Percentiles rank a stretch among this genome's conserved stretches.
Evolutionary conservation across 2,329 filamentous ascomycete genomes (phyloP).

Genomic region (Ceratocystis destructans): DNA sequence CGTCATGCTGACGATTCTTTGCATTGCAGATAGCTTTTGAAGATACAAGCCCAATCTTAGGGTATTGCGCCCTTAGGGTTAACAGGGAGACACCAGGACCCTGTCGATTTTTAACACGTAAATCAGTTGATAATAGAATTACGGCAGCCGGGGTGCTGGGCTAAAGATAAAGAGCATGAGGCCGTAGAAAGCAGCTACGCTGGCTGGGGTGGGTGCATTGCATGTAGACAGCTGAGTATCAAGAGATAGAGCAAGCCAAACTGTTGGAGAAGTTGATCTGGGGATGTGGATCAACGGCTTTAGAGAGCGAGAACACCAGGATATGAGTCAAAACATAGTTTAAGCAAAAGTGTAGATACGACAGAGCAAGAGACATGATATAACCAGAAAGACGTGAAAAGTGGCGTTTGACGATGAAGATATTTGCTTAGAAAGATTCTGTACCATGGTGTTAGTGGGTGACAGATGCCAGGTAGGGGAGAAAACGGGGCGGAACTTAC

Average conservation of each 20-base stretch:
- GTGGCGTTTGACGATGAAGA: not conserved
- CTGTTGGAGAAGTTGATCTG: too few relatives aligned
- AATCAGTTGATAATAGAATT: too few relatives aligned
- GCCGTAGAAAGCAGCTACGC: too few relatives aligned
- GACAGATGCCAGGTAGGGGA: not conserved
- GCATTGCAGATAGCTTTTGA: too few relatives aligned
- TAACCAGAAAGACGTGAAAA: not conserved
- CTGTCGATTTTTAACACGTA: not conserved
- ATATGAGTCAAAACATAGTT: not conserved
- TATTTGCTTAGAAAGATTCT: constrained; percentile 15
- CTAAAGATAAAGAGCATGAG: too few relatives aligned
- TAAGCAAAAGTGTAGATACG: not conserved
- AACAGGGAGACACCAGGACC: not conserved
- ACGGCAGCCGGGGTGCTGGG: too few relatives aligned
- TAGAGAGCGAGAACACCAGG: not conserved
- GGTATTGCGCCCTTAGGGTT: not conserved
- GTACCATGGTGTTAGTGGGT: constrained; percentile 2
- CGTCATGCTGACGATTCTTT: too few relatives aligned
- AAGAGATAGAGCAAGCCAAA: not conserved
- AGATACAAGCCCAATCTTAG: not conserved
- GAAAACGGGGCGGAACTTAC: constrained; percentile 30
- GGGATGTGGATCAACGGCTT: not conserved
- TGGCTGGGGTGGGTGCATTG: not conserved
- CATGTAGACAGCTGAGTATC: not conserved
- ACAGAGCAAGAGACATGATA: not conserved